These are phyloP conservation scores for Talaromyces albobiverticillius DNA, from an alignment of 2,329 filamentous ascomycete species.

Conservation along the genomic window DNA sequence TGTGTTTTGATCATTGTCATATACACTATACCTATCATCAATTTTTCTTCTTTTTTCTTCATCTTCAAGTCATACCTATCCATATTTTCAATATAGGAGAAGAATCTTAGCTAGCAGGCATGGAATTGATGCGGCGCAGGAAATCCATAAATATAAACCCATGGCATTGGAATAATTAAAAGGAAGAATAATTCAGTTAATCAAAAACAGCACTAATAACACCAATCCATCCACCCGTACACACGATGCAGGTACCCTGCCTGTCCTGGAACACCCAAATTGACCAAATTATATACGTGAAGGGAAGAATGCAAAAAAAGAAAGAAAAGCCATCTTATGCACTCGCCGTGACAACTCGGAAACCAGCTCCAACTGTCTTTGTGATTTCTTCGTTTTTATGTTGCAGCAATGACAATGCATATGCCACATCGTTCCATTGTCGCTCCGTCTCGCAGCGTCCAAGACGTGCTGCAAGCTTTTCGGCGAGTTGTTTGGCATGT, in stretches of 20 bases:
- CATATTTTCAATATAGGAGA: too few species aligned
- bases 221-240: background rate
- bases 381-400: constrained; percentile 58
- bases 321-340: constrained; percentile 41
- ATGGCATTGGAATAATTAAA: too few species aligned
- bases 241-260: background rate
- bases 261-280: background rate
- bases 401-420: constrained; percentile 80
- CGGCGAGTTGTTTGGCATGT: constrained; percentile 88
- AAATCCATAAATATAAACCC: too few species aligned
- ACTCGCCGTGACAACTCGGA: constrained; percentile 62
- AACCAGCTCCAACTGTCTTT: constrained; percentile 42
- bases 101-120: too few species aligned
- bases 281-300: background rate
- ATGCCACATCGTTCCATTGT: constrained; percentile 97
- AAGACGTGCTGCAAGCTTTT: constrained; percentile 86
- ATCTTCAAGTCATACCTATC: too few species aligned
- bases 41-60: too few species aligned
- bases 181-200: too few species aligned
- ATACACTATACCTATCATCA: too few species aligned
- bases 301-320: background rate
- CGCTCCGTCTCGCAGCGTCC: constrained; percentile 84
- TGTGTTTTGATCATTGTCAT: too few species aligned
- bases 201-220: background rate
- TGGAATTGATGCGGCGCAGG: too few species aligned